A percentile compares a stretch with the other conserved stretches of the same genome.
phyloP scores from a whole-genome alignment of 2,329 filamentous ascomycete species.

The Zasmidium citrigriseum region DNA sequence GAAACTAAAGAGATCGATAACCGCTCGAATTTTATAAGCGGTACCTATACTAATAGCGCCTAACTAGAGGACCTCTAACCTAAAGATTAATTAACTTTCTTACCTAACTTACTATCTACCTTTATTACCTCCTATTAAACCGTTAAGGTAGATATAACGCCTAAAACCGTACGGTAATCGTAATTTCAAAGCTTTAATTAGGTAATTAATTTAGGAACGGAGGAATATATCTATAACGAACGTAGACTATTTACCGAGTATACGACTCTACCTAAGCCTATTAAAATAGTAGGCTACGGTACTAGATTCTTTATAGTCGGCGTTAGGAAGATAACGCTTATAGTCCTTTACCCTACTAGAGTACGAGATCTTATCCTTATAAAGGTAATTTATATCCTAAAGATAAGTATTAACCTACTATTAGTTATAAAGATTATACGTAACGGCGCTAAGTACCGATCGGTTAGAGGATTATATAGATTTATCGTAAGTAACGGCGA shows the following conservation, averaged over 20 bases:
- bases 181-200: neutral
- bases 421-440: neutral
- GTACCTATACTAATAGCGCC: neutral
- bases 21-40: neutral
- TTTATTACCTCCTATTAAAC: neutral
- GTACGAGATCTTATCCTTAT: neutral
- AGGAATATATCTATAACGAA: slow-evolving; percentile 1
- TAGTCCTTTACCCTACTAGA: neutral
- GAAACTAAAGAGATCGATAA: neutral
- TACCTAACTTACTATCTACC: neutral
- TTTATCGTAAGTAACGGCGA: neutral
- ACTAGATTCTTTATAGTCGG: neutral
- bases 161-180: neutral
- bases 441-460: neutral
- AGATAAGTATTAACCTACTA: neutral
- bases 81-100: neutral
- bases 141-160: neutral
- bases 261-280: neutral
- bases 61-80: slow-evolving; percentile 1
- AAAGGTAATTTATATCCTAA: neutral
- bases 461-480: neutral
- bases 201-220: neutral
- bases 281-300: neutral
- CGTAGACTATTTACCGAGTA: neutral
- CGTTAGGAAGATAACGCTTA: neutral